Base-by-base conservation (phyloP, 495 filamentous ascomycete species). In the Aspergillus nidulans region DNA sequence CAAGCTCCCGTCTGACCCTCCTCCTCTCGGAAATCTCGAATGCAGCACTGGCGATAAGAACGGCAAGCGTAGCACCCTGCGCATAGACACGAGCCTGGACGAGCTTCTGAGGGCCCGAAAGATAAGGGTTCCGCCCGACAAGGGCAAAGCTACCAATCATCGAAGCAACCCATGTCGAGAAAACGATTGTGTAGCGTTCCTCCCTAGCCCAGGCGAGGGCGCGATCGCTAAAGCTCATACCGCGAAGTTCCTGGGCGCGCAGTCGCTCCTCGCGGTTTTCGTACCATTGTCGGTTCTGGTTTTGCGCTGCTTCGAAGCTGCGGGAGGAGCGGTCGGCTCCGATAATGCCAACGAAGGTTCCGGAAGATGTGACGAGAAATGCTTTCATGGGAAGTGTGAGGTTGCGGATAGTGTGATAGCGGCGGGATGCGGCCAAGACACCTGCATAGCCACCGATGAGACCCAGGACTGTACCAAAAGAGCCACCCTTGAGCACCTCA, bases 61-160 rank as follows among this genome's bases (percentile, higher is more conserved):
- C 90, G 64, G 88, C 89, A 16, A 98, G 73, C 45, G 94, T 97
- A 63, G 96, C 73, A 15, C 91, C 91, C 76, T 98, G 94, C n/a
- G 94, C 94, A 74, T 97, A 97, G 56, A 98, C 87, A 78, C 94
- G 85, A 9, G 95, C 95, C 79, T 98, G 94, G 18, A 98, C 94
- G 23, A 98, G 76, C 78, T 98, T 98, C 81, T 98, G 94, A 60
- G 77, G 69, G 1, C 80, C 82, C 18, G 77, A 82, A 6, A 97
- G 71, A 70, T 88, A 91, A 45, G 80, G 82, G 71, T 89, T 92
- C 56, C 89, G 80, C 49, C 86, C 80, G 39, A 97, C 92, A 9
- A 96, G 62, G 38, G 75, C 86, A 24, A 96, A 78, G 0, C 89
- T 84, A 25, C 86, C 67, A 20, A 81, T 84, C 86, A 98, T 95